Base-by-base conservation (phyloP, 495 filamentous ascomycete species). In the Neurospora intermedia region DNA sequence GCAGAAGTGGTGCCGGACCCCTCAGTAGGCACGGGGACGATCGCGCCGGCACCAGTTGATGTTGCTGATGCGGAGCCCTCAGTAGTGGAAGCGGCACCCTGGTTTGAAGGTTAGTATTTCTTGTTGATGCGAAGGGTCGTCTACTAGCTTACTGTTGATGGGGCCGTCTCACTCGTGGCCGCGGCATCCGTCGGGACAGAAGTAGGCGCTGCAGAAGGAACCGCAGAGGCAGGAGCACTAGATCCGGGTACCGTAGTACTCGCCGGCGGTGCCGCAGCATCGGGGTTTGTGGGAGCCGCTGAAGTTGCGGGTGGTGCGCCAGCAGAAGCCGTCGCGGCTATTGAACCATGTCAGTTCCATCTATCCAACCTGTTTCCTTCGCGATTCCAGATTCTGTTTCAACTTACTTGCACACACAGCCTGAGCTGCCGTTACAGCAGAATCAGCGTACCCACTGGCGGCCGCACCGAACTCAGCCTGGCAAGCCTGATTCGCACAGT, bases 341-440 rank as follows among this genome's bases (percentile, higher is more conserved):
- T 54, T 7, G 16, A 27, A 5, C 16, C 35, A 45, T 35, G 69
- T 3, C 38, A 45, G 35, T 38, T 8, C 59, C 5, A 9, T 41
- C 40, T 39, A 31, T 66, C 9, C 8, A 70, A 15, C 13, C 31
- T 7, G 45, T 62, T 27, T 62, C 54, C 31, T 62, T 35, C 5
- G 13, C 6, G 23, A 35, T 62, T n/a, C 20, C 18, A 70, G 41
- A 40, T 71, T 45, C 38, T 41, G 7, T 41, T 41, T 20, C 72
- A 54, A 76, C 83, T 81, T 73, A 84, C 83, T 74, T 71, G 80
- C 78, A 73, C 83, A 85, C 20, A 79, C 27, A 9, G 75, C 73
- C 6, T 27, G n/a, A 0, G 45, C 79, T 3, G 74, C 74, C n/a
- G 35, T 69, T 2, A 42, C 69, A 20, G 78, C 78, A 3, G 71